Base-by-base conservation (phyloP, 306 rosid genomes). In the Lathyrus tuberosus region DNA sequence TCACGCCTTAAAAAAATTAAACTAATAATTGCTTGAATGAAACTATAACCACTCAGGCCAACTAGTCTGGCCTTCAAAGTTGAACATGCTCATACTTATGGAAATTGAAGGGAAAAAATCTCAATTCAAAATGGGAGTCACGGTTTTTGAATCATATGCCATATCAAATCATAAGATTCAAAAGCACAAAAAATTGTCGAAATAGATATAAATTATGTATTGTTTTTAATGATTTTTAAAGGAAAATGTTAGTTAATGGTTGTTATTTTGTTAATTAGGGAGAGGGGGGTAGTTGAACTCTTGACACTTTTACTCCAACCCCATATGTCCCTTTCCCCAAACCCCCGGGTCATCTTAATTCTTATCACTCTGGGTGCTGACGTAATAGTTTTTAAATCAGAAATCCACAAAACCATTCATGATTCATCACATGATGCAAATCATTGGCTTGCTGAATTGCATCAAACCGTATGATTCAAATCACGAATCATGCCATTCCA, bases 41-140 rank as follows among this genome's bases (percentile, higher is more conserved):
- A 76, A 35, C 44, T 56, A 56, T 33, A 69, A n/a, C 47, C 20
- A 51, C 9, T 62, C 40, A 56, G 18, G 30, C 14, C 28, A 56
- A 70, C 17, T 42, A 24, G 10, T 24, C 66, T 9, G 5, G 30
- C 16, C 48, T 62, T 20, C 15, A 64, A 64, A 14, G 47, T 16
- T 67, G 30, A 64, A 56, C 18, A 2, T 35, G 63, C 37, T 35
- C 12, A 38, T 58, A 35, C 1, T 26, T 12, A 17, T 24, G 26
- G 59, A 30, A 65, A 65, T 35, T 71, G 15, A 15, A 51, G 68
- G 53, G 41, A 70, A 33, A 38, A 33, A 59, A 59, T 59, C 14
- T 0, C 24, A 16, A 8, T 33, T 8, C 22, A 59, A 59, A 59
- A 31, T 15, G 43, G 8, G 26, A 59, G 9, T 59, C 44, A 33